A percentile compares a stretch with the other conserved stretches of the same genome.
Evolutionary conservation across 208 protist species (phyloP).

Genomic region (Leishmania lainsoni): DNA sequence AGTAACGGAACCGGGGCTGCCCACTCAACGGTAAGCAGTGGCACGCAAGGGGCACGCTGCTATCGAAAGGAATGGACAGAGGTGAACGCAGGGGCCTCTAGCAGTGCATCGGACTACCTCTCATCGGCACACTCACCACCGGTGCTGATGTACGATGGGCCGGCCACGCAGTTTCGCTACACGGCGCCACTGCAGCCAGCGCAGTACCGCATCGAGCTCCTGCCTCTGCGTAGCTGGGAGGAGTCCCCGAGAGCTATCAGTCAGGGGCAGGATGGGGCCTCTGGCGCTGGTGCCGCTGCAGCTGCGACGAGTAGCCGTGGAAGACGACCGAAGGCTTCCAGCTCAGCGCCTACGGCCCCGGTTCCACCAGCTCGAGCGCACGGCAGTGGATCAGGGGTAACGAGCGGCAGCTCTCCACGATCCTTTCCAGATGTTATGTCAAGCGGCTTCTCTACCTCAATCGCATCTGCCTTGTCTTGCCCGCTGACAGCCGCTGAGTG

Average conservation of each 20-base stretch:
- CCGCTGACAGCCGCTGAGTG: constrained; percentile 29
- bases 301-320: neutral
- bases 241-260: neutral
- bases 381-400: neutral
- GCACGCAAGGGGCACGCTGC: neutral
- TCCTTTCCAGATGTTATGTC: neutral
- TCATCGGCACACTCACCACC: neutral
- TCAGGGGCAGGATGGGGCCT: constrained; percentile 10
- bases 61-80: constrained; percentile 5
- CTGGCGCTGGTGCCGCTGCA: neutral
- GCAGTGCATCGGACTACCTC: neutral
- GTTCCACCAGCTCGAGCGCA: neutral
- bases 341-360: neutral
- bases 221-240: constrained; percentile 42
- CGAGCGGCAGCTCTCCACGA: neutral
- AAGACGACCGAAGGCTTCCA: constrained; percentile 9
- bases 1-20: neutral
- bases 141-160: constrained; percentile 39
- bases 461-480: constrained; percentile 14
- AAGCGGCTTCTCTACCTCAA: neutral
- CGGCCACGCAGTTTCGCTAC: constrained; percentile 52
- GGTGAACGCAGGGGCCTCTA: neutral
- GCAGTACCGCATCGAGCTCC: constrained; percentile 39
- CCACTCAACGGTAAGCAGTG: neutral
- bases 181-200: constrained; percentile 41